These are phyloP conservation scores for Fusarium sp. DNA, from an alignment of 2,329 filamentous ascomycete species.

Conservation along the genomic window DNA sequence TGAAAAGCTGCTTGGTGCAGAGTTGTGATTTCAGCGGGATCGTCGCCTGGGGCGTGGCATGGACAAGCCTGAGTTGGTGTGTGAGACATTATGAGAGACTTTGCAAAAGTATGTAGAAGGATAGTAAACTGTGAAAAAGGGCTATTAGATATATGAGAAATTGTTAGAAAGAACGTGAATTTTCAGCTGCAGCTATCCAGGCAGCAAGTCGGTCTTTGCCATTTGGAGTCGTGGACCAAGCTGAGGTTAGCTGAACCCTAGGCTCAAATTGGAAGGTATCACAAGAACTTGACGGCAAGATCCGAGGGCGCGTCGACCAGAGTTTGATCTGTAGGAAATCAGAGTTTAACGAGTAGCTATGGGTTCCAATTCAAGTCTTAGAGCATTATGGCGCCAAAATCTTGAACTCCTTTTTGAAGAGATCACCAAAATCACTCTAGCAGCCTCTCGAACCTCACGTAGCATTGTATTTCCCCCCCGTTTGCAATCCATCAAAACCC, in stretches of 20 bases:
- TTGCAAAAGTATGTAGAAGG: fast-evolving
- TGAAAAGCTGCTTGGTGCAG: neutral
- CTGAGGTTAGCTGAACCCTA: neutral
- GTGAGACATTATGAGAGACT: neutral
- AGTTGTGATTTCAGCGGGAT: neutral
- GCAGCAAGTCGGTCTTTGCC: neutral
- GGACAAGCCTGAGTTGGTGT: neutral
- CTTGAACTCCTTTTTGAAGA: no score
- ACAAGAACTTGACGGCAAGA: fast-evolving
- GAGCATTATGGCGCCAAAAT: fast-evolving
- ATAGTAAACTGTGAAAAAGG: fast-evolving
- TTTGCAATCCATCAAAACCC: no score
- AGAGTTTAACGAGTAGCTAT: neutral
- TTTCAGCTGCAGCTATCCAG: neutral
- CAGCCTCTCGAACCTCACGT: neutral
- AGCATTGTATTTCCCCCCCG: neutral
- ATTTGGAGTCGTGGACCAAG: neutral
- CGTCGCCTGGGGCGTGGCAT: neutral
- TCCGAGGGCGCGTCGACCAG: neutral
- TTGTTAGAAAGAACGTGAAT: neutral
- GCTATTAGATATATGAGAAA: neutral
- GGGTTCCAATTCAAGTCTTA: no score
- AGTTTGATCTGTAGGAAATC: fast-evolving
- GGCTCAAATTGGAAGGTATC: neutral
- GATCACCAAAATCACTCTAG: no score